Conservation (phyloP, 1,284 basidiomycete species). For the Ganoderma boninense region DNA sequence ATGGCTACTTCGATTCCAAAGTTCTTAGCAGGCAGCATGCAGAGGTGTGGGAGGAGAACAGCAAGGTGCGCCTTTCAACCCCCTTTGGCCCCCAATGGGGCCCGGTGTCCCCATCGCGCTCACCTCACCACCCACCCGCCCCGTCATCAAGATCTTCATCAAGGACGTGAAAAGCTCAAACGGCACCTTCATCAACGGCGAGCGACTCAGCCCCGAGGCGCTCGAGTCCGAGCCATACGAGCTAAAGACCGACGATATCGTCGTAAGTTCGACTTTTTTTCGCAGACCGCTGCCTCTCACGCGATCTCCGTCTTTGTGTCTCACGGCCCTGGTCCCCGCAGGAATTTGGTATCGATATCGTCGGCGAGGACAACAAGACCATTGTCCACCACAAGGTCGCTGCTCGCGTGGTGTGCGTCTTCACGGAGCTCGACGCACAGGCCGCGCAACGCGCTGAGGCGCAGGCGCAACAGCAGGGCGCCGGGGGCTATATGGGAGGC, state of each 20-base stretch:
- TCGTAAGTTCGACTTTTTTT: constrained; percentile 56
- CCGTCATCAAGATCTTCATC: constrained; percentile 83
- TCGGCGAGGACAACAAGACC: constrained; percentile 98
- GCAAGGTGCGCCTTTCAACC: constrained; percentile 68
- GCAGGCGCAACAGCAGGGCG: constrained; percentile 50
- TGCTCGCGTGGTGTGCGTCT: constrained; percentile 90
- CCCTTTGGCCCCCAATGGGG: neutral
- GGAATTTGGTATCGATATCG: constrained; percentile 86
- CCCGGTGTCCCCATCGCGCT: constrained; percentile 7
- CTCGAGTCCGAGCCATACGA: constrained; percentile 94
- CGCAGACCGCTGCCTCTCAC: constrained; percentile 4
- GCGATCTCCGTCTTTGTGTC: constrained; percentile 8
- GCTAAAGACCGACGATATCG: constrained; percentile 94
- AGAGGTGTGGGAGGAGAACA: constrained; percentile 95
- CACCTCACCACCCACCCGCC: constrained; percentile 4
- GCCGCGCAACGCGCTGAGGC: constrained; percentile 74
- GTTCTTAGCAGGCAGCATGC: constrained; percentile 96
- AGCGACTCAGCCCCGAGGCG: constrained; percentile 90
- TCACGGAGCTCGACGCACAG: constrained; percentile 86
- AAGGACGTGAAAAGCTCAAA: constrained; percentile 99
- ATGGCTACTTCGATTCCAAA: constrained; percentile 98
- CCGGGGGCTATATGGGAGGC: constrained; percentile 35
- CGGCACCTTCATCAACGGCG: constrained; percentile 98
- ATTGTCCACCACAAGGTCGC: constrained; percentile 99
- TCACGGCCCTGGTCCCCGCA: constrained; percentile 8